These are phyloP conservation scores for Chaetomidium leptoderma DNA, from an alignment of 495 filamentous ascomycete genomes.

Conservation along the genomic window DNA sequence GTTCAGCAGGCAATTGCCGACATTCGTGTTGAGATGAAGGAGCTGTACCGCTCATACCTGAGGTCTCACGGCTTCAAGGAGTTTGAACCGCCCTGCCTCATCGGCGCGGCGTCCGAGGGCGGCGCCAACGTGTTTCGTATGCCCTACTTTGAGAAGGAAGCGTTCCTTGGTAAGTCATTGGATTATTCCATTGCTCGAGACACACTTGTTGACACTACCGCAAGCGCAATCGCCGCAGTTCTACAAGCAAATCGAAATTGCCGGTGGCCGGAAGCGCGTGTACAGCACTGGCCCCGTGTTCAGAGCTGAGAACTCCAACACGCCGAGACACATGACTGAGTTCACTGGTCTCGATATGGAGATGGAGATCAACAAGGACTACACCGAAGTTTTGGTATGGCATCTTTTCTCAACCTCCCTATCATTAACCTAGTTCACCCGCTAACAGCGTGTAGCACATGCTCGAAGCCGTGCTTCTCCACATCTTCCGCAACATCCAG, in stretches of 20 bases:
- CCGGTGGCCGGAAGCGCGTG: constrained; percentile 83
- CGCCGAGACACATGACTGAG: constrained; percentile 92
- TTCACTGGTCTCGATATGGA: constrained; percentile 97
- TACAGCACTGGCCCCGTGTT: constrained; percentile 87
- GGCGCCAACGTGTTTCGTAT: constrained; percentile 90
- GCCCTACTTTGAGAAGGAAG: constrained; percentile 82
- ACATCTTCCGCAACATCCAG: constrained; percentile 63
- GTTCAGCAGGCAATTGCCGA: constrained; percentile 78
- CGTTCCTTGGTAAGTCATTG: constrained; percentile 63
- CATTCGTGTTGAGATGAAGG: constrained; percentile 76
- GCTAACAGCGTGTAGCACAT: constrained; percentile 38
- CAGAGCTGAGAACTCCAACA: constrained; percentile 95
- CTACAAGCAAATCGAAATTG: constrained; percentile 95
- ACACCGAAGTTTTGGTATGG: constrained; percentile 69
- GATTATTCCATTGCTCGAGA: too few relatives aligned
- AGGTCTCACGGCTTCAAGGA: constrained; percentile 71
- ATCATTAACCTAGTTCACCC: neutral
- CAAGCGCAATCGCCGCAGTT: constrained; percentile 63
- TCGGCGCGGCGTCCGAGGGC: constrained; percentile 87
- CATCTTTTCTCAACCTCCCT: too few relatives aligned
- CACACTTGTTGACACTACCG: neutral
- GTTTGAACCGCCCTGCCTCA: constrained; percentile 86
- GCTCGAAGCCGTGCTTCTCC: constrained; percentile 78
- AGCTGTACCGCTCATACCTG: constrained; percentile 78
- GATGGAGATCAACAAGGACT: constrained; percentile 87